Conservation (phyloP, 2,329 filamentous ascomycete genomes). For the Mollisia scopiformis region DNA sequence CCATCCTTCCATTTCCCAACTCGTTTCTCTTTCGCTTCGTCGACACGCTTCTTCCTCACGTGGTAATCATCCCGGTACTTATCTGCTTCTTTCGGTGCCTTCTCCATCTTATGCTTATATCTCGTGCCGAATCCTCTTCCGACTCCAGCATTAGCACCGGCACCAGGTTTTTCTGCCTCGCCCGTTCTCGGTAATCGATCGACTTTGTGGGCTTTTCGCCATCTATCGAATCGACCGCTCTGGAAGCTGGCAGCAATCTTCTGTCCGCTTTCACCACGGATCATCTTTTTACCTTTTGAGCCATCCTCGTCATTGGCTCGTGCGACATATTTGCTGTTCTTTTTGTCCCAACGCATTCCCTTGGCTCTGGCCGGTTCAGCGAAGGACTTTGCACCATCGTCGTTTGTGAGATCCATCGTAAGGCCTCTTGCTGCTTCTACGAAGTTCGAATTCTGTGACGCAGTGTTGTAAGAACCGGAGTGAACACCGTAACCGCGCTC, state of each 20-base stretch:
- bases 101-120: constrained; percentile 86
- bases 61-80: constrained; percentile 90
- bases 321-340: constrained; percentile 91
- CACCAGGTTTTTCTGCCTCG: constrained; percentile 66
- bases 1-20: constrained; percentile 75
- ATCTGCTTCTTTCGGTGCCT: constrained; percentile 91
- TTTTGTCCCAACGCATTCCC: constrained; percentile 94
- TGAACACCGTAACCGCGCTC: constrained; percentile 94
- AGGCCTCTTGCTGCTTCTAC: constrained; percentile 83
- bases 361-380: constrained; percentile 73
- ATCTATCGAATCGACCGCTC: constrained; percentile 89
- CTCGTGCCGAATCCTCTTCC: constrained; percentile 51
- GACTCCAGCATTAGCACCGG: constrained; percentile 36
- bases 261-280: constrained; percentile 87
- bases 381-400: constrained; percentile 81
- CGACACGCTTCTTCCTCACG: constrained; percentile 85
- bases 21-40: constrained; percentile 84
- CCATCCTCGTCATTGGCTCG: constrained; percentile 95
- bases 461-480: constrained; percentile 64
- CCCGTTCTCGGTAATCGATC: constrained; percentile 79
- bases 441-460: constrained; percentile 68
- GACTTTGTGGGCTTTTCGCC: constrained; percentile 86
- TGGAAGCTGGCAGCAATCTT: constrained; percentile 96
- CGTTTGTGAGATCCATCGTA: constrained; percentile 90
- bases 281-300: constrained; percentile 71